A percentile compares a stretch with the other conserved stretches of the same genome.
These are phyloP conservation scores for Lichtheimia ornata DNA, from an alignment of 371 early-diverging fungal genomes.

Conservation along the genomic window DNA sequence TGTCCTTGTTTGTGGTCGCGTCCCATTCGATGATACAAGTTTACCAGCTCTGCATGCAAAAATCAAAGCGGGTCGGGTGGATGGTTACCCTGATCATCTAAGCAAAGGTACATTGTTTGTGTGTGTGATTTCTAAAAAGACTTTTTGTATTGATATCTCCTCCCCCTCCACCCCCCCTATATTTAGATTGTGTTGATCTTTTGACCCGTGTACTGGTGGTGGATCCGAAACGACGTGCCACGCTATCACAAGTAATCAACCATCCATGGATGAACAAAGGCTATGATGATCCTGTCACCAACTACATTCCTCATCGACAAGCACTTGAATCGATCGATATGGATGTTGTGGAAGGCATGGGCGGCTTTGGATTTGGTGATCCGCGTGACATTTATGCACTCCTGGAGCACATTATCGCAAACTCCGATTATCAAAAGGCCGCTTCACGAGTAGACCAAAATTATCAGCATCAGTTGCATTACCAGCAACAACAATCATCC, in stretches of 20 bases:
- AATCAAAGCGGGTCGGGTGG: constrained; percentile 58
- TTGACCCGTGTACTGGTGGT: constrained; percentile 68
- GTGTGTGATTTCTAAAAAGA: neutral
- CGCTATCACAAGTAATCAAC: constrained; percentile 54
- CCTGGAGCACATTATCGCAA: constrained; percentile 29
- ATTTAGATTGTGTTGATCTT: constrained; percentile 63
- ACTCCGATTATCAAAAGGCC: constrained; percentile 33
- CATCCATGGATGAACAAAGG: constrained; percentile 79
- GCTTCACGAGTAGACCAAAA: constrained; percentile 32
- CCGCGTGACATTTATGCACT: constrained; percentile 30
- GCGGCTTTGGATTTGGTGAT: constrained; percentile 46
- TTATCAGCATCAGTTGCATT: constrained; percentile 19
- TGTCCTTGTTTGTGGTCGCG: constrained; percentile 79
- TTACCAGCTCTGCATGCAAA: constrained; percentile 64
- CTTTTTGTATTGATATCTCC: too few species aligned
- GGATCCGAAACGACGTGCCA: constrained; percentile 60
- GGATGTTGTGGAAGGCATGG: constrained; percentile 45
- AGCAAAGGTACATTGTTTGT: constrained; percentile 33
- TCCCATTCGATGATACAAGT: constrained; percentile 86
- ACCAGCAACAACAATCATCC: constrained; percentile 9
- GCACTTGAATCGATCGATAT: constrained; percentile 36
- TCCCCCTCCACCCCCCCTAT: neutral
- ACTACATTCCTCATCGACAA: constrained; percentile 39
- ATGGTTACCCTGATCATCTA: constrained; percentile 46
- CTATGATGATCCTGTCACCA: constrained; percentile 48